Evolutionary conservation across 257 asterid genomes (phyloP), one percentile per base, ranked within the genome.

Genomic region (Leonotis leonurus): DNA sequence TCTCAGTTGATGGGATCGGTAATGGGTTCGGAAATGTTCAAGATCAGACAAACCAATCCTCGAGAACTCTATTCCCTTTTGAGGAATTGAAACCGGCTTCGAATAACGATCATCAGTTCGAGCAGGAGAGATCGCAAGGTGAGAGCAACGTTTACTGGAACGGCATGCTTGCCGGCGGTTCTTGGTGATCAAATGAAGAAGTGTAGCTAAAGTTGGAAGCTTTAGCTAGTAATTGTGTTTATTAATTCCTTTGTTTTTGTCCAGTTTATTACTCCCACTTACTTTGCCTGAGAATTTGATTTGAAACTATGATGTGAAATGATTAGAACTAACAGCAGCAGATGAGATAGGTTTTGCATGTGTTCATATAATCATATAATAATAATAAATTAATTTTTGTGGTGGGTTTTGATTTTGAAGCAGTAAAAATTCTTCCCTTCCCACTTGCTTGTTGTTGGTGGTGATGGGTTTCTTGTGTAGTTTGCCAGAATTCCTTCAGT

Each of bases 131-230:
- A n/a, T n/a, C n/a, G n/a, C n/a, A n/a, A n/a, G n/a, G n/a, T n/a
- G n/a, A n/a, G n/a, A n/a, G n/a, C n/a, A n/a, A n/a, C n/a, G n/a
- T n/a, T n/a, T n/a, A 69, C 55, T 89, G 97, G 96, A 83, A 63
- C 68, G 94, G 92, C 5, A 80, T 88, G 93, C 51, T 78, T 4
- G 56, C 73, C 41, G 82, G 82, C 7, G 79, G 79, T 1, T 70
- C 79, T 6, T 77, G 83, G 82, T 77, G 76, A 76, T n/a, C 58
- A 9, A 4, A 16, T 35, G 13, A 10, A 12, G 13, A 8, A 11
- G 8, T 33, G 14, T 32, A 8, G 32, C 5, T 51, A 4, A 16
- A 43, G 22, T 9, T 12, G 30, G 22, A 8, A 30, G 8, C 25
- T 16, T 63, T 68, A 36, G n/a, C n/a, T n/a, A n/a, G 21, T 37